phyloP scores from a whole-genome alignment of 169 alveolate genomes.

The Babesia gibsoni region DNA sequence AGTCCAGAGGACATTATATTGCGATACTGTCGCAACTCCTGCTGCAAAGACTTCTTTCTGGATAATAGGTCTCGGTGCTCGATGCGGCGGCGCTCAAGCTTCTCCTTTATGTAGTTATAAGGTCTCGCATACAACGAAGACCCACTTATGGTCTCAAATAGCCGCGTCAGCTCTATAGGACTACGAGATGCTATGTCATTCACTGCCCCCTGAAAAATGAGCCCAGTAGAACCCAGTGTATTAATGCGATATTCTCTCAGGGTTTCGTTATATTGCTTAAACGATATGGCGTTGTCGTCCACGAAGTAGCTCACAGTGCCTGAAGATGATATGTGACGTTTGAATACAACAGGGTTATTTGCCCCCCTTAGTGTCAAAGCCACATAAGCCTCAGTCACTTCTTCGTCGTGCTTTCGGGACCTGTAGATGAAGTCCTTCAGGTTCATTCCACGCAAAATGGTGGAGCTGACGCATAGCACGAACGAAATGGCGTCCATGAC shows the following conservation, averaged over 20 bases:
- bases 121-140: slow-evolving; percentile 59
- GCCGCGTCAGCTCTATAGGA: slow-evolving; percentile 82
- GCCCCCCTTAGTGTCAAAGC: slow-evolving; percentile 73
- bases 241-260: slow-evolving; percentile 64
- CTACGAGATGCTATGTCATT: slow-evolving; percentile 82
- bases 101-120: slow-evolving; percentile 52
- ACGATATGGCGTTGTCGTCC: slow-evolving; percentile 63
- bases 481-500: slow-evolving; percentile 85
- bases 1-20: slow-evolving; percentile 2
- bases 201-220: slow-evolving; percentile 89
- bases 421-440: slow-evolving; percentile 84
- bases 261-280: slow-evolving; percentile 60
- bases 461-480: slow-evolving; percentile 82
- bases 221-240: slow-evolving; percentile 72
- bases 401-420: slow-evolving; percentile 56
- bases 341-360: slow-evolving; percentile 73
- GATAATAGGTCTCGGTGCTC: slow-evolving; percentile 40
- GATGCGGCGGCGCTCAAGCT: slow-evolving; percentile 34
- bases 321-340: slow-evolving; percentile 74
- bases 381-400: slow-evolving; percentile 68
- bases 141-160: slow-evolving; percentile 88
- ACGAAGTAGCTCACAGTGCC: slow-evolving; percentile 79
- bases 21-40: slow-evolving; percentile 49
- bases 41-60: slow-evolving; percentile 36
- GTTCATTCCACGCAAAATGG: slow-evolving; percentile 82